phyloP scores from a whole-genome alignment of 768 basidiomycete species.

The Podaxis sp. region DNA sequence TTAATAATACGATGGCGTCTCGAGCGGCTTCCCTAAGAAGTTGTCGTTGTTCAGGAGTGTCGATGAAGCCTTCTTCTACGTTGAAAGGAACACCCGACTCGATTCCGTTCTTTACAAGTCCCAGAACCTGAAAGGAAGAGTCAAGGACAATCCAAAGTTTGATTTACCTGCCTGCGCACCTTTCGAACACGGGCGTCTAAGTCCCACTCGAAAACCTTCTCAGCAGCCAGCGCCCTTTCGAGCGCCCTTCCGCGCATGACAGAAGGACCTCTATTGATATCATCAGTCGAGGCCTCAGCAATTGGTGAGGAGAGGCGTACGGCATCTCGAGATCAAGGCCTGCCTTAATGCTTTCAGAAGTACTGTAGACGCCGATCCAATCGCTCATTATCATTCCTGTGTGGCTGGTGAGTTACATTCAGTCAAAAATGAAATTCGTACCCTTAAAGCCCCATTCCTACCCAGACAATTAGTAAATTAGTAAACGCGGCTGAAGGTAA shows the following conservation, averaged over 20 bases:
- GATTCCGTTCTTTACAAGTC: slow-evolving; percentile 44
- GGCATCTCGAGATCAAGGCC: slow-evolving; percentile 69
- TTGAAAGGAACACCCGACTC: slow-evolving; percentile 57
- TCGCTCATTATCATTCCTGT: slow-evolving; percentile 61
- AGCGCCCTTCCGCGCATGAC: slow-evolving; percentile 48
- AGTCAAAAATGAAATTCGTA: slow-evolving; percentile 5
- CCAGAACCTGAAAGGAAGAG: slow-evolving; percentile 38
- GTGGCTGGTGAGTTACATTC: background rate
- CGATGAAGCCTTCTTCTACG: slow-evolving; percentile 43
- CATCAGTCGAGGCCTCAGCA: slow-evolving; percentile 33
- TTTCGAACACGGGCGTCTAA: slow-evolving; percentile 40
- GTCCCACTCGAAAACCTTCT: slow-evolving; percentile 44
- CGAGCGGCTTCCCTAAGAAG: slow-evolving; percentile 52
- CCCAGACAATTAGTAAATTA: background rate
- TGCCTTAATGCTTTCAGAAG: slow-evolving; percentile 53
- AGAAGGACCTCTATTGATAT: slow-evolving; percentile 40
- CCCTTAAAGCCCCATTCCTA: slow-evolving; percentile 66
- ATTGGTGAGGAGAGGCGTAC: slow-evolving; percentile 25
- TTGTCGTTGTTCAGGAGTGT: slow-evolving; percentile 46
- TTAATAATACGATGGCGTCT: slow-evolving; percentile 57
- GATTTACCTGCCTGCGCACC: slow-evolving; percentile 18
- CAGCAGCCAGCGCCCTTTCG: slow-evolving; percentile 35
- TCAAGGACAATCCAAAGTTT: background rate
- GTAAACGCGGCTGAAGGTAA: too few species aligned
- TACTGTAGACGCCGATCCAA: slow-evolving; percentile 52